These are phyloP conservation scores for Sporisorium graminicola DNA, from an alignment of 1,284 basidiomycete species.

Conservation along the genomic window DNA sequence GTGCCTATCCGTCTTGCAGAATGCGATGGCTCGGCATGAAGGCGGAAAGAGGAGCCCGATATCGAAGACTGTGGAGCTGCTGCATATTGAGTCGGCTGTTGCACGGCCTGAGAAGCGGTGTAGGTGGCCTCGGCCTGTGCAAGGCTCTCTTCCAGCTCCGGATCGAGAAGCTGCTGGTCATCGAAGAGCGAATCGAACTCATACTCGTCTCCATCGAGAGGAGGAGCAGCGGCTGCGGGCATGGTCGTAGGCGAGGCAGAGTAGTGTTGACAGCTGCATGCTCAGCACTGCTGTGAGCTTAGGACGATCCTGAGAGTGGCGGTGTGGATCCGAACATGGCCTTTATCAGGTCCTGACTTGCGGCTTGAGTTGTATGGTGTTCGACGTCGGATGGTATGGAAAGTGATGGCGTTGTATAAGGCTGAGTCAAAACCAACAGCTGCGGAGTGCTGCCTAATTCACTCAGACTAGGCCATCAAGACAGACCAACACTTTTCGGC, in stretches of 20 bases:
- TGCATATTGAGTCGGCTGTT: constrained; percentile 5
- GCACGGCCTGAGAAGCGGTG: constrained; percentile 37
- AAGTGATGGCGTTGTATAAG: background rate
- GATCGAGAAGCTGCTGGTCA: constrained; percentile 34
- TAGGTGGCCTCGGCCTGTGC: constrained; percentile 48
- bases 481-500: background rate
- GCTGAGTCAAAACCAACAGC: constrained; percentile 4
- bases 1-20: constrained; percentile 24
- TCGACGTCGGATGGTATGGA: background rate
- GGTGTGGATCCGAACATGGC: background rate
- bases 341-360: background rate
- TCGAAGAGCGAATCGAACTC: constrained; percentile 53
- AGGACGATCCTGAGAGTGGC: background rate
- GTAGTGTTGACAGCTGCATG: constrained; percentile 1
- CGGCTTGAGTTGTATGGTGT: background rate
- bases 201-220: constrained; percentile 21
- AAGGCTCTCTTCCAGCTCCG: constrained; percentile 47
- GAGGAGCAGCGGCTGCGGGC: constrained; percentile 1
- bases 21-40: constrained; percentile 7
- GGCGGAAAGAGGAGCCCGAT: constrained; percentile 18
- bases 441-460: background rate
- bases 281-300: background rate
- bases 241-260: background rate
- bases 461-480: background rate
- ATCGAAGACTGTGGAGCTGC: background rate